Evolutionary conservation across 768 basidiomycete genomes (phyloP), one percentile per base, ranked within the genome.

Genomic region (Pulveroboletus sp.): DNA sequence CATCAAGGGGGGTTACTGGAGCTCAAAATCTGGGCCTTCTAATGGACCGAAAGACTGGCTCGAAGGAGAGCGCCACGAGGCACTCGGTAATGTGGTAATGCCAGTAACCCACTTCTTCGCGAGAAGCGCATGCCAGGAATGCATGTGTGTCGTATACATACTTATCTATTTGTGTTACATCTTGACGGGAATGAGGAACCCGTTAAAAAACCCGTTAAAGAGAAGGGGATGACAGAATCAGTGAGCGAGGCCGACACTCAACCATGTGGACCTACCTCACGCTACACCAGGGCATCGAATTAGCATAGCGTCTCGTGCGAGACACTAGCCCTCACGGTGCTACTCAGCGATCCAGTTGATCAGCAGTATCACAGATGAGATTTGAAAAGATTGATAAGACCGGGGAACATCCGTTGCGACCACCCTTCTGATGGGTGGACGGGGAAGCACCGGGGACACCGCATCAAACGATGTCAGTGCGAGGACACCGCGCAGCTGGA

Each of bases 361-460:
- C 46, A 28, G 17, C 47, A 33, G 14, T 27, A 46, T 15, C 32
- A 31, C 4, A 38, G 5, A 46, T 49, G 39, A 57, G 39, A 54
- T 50, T 48, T 28, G 6, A 9, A 43, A 32, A 43, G 39, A 57
- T 56, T 36, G 27, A 39, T 39, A 35, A 5, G 24, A 27, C 15
- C n/a, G 21, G 7, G 35, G 27, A 48, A 50, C n/a, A 35, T 28
- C 43, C 42, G 13, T 42, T 28, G 5, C 10, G 13, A 27, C 15
- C 8, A 18, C 17, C 41, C 42, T 48, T 40, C 45, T 32, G 43
- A 3, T 55, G 39, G 24, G 48, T 27, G 36, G 32, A 10, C n/a
- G 18, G 6, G 24, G 52, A 59, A 44, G 42, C 9, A 17, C 58
- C 58, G 60, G 38, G 49, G 40, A 46, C 33, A 41, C 54, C 59